Base-by-base conservation (phyloP, 2,329 filamentous ascomycete species). In the Aspergillus sergii region DNA sequence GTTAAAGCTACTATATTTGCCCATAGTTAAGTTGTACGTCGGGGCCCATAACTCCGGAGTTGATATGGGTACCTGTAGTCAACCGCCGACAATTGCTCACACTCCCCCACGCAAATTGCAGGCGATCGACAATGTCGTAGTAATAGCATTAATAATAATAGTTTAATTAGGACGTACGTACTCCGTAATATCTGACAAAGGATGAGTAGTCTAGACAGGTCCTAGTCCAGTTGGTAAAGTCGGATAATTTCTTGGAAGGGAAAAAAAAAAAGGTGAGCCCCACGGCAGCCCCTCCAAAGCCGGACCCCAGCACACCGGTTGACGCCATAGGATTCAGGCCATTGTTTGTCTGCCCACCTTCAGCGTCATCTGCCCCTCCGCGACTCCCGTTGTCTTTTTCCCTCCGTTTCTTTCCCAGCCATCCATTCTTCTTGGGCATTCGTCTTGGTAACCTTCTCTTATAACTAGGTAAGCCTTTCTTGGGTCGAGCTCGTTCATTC, bases 191-290 rank as follows among this genome's bases (percentile, higher is more conserved):
- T 26, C 32, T 55, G 51, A 55, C 51, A 55, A 55, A 55, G 51
- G 34, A 55, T 36, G 21, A 55, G 43, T 23, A 58, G 28, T 58
- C 30, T 48, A 48, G 57, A n/a, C 21, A 56, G 53, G 48, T 51
- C 51, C 43, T 26, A 28, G 36, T 34, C 51, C 30, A 30, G 34
- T 34, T 23, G 43, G 53, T 43, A 28, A 62, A 57, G 64, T 65
- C 68, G 70, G 69, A 65, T 66, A 66, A 65, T 70, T 70, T 72
- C 63, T 72, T 72, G 66, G 69, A 58, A 30, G 21, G 26, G 57
- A 53, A 51, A 63, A 51, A 51, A 63, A 51, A 63, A 59, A 51
- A 57, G 28, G 45, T 30, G 30, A 32, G 57, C 59, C 61, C 66
- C 66, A 64, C 64, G 62, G 57, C 58, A 56, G 66, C 66, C 64